Evolutionary conservation across 371 early-diverging fungal species (phyloP), one percentile per base, ranked within the genome.

Genomic region (Mortierella sp.): DNA sequence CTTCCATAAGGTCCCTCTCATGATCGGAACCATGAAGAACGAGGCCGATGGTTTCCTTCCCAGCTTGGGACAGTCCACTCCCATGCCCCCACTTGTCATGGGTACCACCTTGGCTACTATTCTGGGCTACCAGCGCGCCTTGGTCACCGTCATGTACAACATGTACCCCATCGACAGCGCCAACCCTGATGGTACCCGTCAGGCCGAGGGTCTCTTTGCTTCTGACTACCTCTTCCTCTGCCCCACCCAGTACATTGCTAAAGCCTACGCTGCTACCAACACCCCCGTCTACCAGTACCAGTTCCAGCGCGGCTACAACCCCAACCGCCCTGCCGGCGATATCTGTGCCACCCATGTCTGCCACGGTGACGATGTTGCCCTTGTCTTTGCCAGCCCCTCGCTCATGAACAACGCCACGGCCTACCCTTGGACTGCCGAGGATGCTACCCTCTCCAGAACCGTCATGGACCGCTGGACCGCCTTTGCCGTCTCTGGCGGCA

Each of bases 41-140:
- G 87, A 86, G 80, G 87, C 82, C 38, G 75, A 75, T 38, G 87
- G 87, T 70, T 86, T 86, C 87, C 80, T 86, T 38, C 87, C 87
- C 26, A 80, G 82, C 65, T 77, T 86, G 73, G 87, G 87, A n/a
- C 87, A 86, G 57, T 31, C 57, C 19, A 86, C 87, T 16, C 82
- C 87, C 28, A 82, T 86, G 87, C 87, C 87, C 34, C 44, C 72
- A 8, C 26, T 80, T 42, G 87, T 86, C 70, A 60, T 82, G 72
- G 87, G 87, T 1, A 57, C 78, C 60, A 86, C 82, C 34, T 60
- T 80, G 38, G 82, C 80, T 11, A 86, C 87, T 28, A 57, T 82
- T 19, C 78, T 86, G 48, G 87, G 87, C 52, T 86, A 86, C 73
- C 73, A 82, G 78, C 82, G 87, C 34, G 65, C 87, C 44, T 70